Conservation (phyloP, 176 grass and related monocot species). For the Rhynchospora breviuscula region DNA sequence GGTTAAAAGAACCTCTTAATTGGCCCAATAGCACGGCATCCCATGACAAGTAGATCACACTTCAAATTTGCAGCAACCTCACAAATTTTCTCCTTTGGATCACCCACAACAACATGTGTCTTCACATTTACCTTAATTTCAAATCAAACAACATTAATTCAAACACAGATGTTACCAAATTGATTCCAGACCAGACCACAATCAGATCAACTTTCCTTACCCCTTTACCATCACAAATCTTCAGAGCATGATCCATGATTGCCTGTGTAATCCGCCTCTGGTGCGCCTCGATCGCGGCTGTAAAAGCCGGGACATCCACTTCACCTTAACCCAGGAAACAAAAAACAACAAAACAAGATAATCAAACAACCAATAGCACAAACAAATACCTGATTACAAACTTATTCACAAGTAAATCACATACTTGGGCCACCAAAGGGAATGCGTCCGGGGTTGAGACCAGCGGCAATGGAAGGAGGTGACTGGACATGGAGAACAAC, state of each 20-base stretch:
- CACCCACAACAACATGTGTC: constrained; percentile 78
- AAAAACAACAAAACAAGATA: background rate
- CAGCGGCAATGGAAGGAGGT: constrained; percentile 52
- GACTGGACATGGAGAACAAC: constrained; percentile 82
- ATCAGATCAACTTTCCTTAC: background rate
- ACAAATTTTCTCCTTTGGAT: constrained; percentile 93
- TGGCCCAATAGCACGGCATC: constrained; percentile 66
- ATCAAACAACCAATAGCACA: background rate
- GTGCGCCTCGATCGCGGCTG: constrained; percentile 79
- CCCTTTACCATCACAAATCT: constrained; percentile 63
- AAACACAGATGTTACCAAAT: background rate
- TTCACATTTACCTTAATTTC: constrained; percentile 63
- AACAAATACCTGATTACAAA: background rate
- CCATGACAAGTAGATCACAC: constrained; percentile 89
- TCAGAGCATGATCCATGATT: constrained; percentile 71
- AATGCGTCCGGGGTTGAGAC: constrained; percentile 72
- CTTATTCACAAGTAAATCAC: background rate
- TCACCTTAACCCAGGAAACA: constrained; percentile 38
- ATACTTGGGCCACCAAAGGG: constrained; percentile 98
- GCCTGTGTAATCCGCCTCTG: constrained; percentile 79
- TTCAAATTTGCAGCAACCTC: constrained; percentile 49
- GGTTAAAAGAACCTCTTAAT: constrained; percentile 49
- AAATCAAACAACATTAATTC: background rate
- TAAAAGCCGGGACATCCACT: constrained; percentile 88
- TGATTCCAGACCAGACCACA: background rate